These are phyloP conservation scores for Collybiopsis confluens DNA, from an alignment of 768 basidiomycete genomes.

Conservation along the genomic window DNA sequence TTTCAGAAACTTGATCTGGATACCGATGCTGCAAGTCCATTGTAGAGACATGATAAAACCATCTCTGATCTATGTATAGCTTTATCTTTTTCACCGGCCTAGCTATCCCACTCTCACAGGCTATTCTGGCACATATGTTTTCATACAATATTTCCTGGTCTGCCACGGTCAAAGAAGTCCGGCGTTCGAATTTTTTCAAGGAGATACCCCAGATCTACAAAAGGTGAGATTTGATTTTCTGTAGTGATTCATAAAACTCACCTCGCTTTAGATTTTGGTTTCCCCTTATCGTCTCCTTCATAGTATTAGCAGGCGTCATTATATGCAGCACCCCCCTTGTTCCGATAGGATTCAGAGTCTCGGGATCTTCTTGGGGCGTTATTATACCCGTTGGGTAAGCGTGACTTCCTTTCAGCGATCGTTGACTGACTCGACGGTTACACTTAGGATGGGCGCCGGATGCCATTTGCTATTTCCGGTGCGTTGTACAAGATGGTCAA, in stretches of 20 bases:
- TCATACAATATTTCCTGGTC: conserved; percentile 79
- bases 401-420: conserved; percentile 4
- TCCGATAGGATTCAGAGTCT: conserved; percentile 60
- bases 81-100: conserved; percentile 80
- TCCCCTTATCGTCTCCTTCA: conserved; percentile 55
- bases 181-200: conserved; percentile 85
- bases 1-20: conserved; percentile 57
- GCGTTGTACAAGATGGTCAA: conserved; percentile 20
- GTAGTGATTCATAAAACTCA: conserved; percentile 44
- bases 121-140: conserved; percentile 66
- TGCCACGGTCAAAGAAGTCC: conserved; percentile 80
- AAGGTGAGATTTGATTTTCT: conserved; percentile 71
- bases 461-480: conserved; percentile 79
- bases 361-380: conserved; percentile 64
- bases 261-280: conserved; percentile 54
- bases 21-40: conserved; percentile 68
- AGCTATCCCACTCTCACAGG: conserved; percentile 62
- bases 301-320: conserved; percentile 53
- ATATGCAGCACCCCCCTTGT: conserved; percentile 42
- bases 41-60: background rate
- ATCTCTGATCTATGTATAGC: conserved; percentile 27
- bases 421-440: conserved; percentile 18
- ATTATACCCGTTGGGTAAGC: conserved; percentile 70
- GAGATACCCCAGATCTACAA: conserved; percentile 82
- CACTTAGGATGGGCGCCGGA: conserved; percentile 58